Conservation (phyloP, 345 rosid species). For the Reutealis trisperma region DNA sequence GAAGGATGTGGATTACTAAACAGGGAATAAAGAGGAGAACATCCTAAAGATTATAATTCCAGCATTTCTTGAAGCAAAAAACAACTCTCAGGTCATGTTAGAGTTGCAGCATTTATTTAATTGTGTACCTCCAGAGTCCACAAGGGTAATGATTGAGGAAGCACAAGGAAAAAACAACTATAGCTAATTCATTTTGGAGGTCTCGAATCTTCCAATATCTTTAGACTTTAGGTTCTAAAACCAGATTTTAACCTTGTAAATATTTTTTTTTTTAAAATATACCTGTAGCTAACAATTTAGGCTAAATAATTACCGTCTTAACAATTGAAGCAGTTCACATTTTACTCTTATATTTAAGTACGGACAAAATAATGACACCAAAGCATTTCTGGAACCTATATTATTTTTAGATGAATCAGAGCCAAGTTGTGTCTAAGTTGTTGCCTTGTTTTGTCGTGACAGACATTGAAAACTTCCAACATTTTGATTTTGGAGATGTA, state of each 20-base stretch:
- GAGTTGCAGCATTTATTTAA: conserved; percentile 5
- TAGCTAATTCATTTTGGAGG: conserved; percentile 22
- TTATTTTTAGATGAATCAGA: no score
- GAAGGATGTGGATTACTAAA: conserved; percentile 49
- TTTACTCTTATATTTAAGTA: no score
- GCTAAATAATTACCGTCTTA: no score
- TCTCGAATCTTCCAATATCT: background rate
- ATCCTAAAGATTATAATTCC: conserved; percentile 11
- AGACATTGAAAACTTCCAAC: no score
- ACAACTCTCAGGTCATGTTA: no score
- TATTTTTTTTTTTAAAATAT: conserved; percentile 8
- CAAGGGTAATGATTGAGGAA: conserved; percentile 7
- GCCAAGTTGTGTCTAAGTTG: no score
- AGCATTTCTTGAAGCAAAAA: conserved; percentile 1
- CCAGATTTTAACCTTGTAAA: conserved; percentile 27
- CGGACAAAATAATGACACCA: no score
- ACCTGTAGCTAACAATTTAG: background rate
- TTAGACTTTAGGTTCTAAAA: background rate
- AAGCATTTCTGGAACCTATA: no score
- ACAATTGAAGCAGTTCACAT: no score
- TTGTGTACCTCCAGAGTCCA: background rate
- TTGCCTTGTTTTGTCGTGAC: no score
- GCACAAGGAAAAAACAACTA: background rate
- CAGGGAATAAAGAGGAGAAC: conserved; percentile 19
- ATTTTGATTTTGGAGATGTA: no score